Percentiles rank a stretch among this genome's conserved stretches.
Conservation (phyloP, 371 early-diverging fungal species). For the Nematocida ironsii region DNA sequence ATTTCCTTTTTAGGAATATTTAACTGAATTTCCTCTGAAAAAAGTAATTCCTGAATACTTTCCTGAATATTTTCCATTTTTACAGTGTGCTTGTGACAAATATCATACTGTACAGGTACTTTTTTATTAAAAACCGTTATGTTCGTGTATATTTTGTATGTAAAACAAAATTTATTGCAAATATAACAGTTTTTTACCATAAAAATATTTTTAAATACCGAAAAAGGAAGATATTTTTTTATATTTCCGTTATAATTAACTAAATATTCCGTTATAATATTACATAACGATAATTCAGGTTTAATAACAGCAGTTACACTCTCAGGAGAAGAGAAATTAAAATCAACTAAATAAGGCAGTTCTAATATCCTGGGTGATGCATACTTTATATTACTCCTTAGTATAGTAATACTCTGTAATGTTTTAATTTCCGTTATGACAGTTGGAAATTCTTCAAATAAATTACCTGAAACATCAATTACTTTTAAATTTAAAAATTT, state of each 20-base stretch:
- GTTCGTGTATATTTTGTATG: not conserved
- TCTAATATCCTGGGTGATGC: constrained; percentile 72
- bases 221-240: not conserved
- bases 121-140: not conserved
- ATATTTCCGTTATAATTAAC: not conserved
- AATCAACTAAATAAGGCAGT: constrained; percentile 61
- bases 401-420: constrained; percentile 59
- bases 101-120: constrained; percentile 1
- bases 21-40: not conserved
- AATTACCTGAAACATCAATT: constrained; percentile 72
- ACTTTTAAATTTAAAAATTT: constrained; percentile 72
- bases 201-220: not conserved
- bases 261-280: not conserved
- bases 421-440: constrained; percentile 59
- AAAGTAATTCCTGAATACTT: not conserved
- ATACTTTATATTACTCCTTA: constrained; percentile 71
- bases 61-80: not conserved
- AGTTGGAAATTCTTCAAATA: constrained; percentile 59
- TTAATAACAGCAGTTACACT: not conserved
- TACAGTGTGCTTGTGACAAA: not conserved
- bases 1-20: no score
- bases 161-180: not conserved
- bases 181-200: not conserved
- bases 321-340: not conserved
- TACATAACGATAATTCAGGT: not conserved